A percentile compares a stretch with the other conserved stretches of the same genome.
These are phyloP conservation scores for Epichloe gansuensis DNA, from an alignment of 2,329 filamentous ascomycete species.

Conservation along the genomic window DNA sequence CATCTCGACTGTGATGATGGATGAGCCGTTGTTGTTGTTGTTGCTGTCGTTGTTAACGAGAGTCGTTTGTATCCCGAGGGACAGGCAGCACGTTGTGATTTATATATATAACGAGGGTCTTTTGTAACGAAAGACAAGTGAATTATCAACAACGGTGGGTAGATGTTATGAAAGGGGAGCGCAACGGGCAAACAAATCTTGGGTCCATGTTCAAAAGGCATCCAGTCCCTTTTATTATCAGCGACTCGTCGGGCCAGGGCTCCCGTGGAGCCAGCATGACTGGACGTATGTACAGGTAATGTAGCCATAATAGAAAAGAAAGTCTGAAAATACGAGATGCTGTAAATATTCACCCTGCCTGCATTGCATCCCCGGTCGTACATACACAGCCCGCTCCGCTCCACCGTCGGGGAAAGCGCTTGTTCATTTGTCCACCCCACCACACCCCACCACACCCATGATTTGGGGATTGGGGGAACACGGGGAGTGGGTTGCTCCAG, in stretches of 20 bases:
- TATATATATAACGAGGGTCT: background rate
- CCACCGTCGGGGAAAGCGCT: background rate
- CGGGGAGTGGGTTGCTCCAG: background rate
- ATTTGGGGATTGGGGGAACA: background rate
- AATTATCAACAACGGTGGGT: background rate
- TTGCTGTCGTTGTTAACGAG: conserved; percentile 10
- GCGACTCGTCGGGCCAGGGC: background rate
- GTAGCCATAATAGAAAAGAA: background rate
- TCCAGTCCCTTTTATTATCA: conserved; percentile 1
- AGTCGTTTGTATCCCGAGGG: conserved; percentile 9
- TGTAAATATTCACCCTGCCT: conserved; percentile 8
- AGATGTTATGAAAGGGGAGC: background rate
- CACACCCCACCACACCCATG: background rate
- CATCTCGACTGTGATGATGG: conserved; percentile 15
- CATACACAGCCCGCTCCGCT: too few species aligned
- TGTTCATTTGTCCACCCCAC: background rate
- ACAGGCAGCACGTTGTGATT: background rate
- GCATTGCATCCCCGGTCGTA: background rate
- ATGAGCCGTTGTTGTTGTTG: background rate
- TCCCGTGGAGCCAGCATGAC: background rate
- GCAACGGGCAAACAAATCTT: background rate
- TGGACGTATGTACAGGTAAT: background rate
- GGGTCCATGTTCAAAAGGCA: background rate
- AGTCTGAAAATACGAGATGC: conserved; percentile 10
- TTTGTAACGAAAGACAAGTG: conserved; percentile 4